phyloP scores from a whole-genome alignment of 202 grass and related monocot species.

The Schoenoplectus tabernaemontani region DNA sequence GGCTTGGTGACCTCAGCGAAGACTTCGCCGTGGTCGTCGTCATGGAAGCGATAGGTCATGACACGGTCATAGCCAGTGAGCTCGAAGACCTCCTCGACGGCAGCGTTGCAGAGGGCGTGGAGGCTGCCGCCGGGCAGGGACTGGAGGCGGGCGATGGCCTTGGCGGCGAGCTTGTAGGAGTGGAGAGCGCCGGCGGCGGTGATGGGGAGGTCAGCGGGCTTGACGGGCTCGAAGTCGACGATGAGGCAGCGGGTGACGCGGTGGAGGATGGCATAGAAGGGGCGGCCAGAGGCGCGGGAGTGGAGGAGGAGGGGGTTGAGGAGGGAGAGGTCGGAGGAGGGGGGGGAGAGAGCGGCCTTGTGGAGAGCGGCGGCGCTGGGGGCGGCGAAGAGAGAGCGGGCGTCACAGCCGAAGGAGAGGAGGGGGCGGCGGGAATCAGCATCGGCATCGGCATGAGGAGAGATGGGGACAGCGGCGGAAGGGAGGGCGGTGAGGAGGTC shows the following conservation, averaged over 20 bases:
- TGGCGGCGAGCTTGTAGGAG: slow-evolving; percentile 97
- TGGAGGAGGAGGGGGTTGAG: slow-evolving; percentile 86
- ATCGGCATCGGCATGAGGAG: neutral
- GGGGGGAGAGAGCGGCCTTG: slow-evolving; percentile 43
- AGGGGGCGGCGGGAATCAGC: slow-evolving; percentile 34
- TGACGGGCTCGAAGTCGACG: slow-evolving; percentile 89
- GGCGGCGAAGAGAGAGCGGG: slow-evolving; percentile 64
- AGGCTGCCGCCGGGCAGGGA: slow-evolving; percentile 76
- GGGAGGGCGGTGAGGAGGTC: slow-evolving; percentile 78
- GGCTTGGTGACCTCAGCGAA: slow-evolving; percentile 75
- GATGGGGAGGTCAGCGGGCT: slow-evolving; percentile 67
- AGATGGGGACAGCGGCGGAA: slow-evolving; percentile 65
- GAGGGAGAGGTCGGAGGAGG: slow-evolving; percentile 64
- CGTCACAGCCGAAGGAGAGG: slow-evolving; percentile 59
- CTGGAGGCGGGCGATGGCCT: slow-evolving; percentile 88
- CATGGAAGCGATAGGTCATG: slow-evolving; percentile 96
- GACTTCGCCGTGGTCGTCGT: slow-evolving; percentile 91
- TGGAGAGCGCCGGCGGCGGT: slow-evolving; percentile 92
- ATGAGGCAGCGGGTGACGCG: slow-evolving; percentile 66
- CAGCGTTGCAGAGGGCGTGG: slow-evolving; percentile 52
- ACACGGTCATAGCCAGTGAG: slow-evolving; percentile 94
- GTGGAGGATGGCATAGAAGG: slow-evolving; percentile 91
- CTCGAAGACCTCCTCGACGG: slow-evolving; percentile 78
- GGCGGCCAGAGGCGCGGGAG: slow-evolving; percentile 83
- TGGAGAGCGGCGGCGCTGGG: slow-evolving; percentile 61